Evolutionary conservation across 2,329 filamentous ascomycete species (phyloP).

Genomic region (Microdochium nivale): DNA sequence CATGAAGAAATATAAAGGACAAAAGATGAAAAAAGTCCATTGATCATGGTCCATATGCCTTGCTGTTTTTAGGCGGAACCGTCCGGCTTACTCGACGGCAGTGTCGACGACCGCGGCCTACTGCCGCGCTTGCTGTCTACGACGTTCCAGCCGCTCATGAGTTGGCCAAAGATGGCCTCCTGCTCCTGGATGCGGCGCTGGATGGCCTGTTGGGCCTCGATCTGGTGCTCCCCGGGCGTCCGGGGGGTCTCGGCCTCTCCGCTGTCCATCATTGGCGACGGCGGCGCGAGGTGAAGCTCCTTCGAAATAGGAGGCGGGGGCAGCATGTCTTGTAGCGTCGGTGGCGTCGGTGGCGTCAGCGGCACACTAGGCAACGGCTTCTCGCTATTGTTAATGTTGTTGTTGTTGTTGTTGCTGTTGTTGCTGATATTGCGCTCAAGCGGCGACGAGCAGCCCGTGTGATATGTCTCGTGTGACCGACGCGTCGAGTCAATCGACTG

Average conservation of each 20-base stretch:
- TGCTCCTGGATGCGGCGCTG: conserved; percentile 3
- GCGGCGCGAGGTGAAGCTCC: neutral
- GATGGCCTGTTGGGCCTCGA: conserved; percentile 2
- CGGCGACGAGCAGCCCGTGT: neutral
- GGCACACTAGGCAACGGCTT: neutral
- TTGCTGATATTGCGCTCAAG: neutral
- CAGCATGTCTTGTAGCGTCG: neutral
- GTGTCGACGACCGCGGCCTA: neutral
- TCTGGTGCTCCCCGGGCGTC: conserved; percentile 1
- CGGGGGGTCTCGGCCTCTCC: neutral
- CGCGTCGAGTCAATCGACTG: neutral
- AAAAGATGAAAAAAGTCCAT: too few species aligned
- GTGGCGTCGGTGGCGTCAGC: neutral
- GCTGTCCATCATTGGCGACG: neutral
- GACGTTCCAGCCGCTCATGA: conserved; percentile 1
- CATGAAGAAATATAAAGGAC: too few species aligned
- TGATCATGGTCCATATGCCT: too few species aligned
- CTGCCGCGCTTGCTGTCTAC: neutral
- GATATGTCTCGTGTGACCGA: neutral
- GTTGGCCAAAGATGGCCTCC: conserved; percentile 1
- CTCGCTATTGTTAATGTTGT: neutral
- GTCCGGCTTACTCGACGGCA: neutral
- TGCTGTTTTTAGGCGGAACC: neutral
- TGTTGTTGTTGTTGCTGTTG: neutral
- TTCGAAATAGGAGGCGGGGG: neutral